Percentiles rank a stretch among this genome's conserved stretches.
Evolutionary conservation across 1,284 basidiomycete species (phyloP).

Genomic region (Sanguinoderma infundibulare): DNA sequence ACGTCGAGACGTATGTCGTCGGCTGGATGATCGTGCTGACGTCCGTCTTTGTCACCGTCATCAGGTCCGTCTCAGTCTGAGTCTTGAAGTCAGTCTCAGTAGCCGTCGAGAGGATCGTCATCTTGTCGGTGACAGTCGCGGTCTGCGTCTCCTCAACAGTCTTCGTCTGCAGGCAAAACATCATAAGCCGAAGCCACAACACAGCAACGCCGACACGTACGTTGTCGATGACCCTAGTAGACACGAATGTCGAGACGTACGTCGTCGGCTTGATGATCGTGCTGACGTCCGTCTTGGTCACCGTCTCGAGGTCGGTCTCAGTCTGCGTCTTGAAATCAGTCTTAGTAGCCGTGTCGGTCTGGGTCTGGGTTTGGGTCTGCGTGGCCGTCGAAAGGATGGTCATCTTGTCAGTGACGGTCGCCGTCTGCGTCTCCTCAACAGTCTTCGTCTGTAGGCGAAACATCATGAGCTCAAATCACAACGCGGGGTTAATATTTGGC

Average conservation of each 20-base stretch:
- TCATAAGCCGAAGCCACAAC: background rate
- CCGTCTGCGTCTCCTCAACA: slow-evolving; percentile 36
- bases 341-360: slow-evolving; percentile 32
- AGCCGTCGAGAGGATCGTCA: slow-evolving; percentile 40
- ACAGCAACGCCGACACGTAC: slow-evolving; percentile 37
- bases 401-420: slow-evolving; percentile 29
- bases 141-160: slow-evolving; percentile 38
- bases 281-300: slow-evolving; percentile 34
- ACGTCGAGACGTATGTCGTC: slow-evolving; percentile 60
- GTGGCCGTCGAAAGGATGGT: slow-evolving; percentile 43
- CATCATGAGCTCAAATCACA: background rate
- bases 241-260: slow-evolving; percentile 55
- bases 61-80: slow-evolving; percentile 34
- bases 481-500: background rate
- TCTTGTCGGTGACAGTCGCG: slow-evolving; percentile 27
- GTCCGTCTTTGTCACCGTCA: slow-evolving; percentile 32
- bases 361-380: slow-evolving; percentile 43
- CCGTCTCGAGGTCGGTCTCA: slow-evolving; percentile 31
- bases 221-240: slow-evolving; percentile 63
- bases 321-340: slow-evolving; percentile 37
- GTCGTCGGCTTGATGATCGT: slow-evolving; percentile 49
- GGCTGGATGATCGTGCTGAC: slow-evolving; percentile 36
- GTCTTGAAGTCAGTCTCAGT: slow-evolving; percentile 36
- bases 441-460: slow-evolving; percentile 33
- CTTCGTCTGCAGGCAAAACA: slow-evolving; percentile 29